A percentile compares a stretch with the other conserved stretches of the same genome.
Evolutionary conservation across 106 monocot species (phyloP).

Genomic region (Dendrobium officinale): DNA sequence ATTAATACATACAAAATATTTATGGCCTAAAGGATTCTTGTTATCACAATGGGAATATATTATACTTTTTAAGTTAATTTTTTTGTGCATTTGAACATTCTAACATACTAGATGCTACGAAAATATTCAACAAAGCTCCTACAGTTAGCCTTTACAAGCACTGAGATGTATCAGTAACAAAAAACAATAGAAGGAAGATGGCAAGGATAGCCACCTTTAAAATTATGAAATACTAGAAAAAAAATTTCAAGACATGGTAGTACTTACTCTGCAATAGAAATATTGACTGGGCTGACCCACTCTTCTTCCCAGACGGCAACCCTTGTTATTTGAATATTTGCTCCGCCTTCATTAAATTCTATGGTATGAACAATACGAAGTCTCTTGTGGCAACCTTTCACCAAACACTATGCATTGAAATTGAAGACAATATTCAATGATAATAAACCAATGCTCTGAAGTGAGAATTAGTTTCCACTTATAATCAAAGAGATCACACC

Average conservation of each 20-base stretch:
- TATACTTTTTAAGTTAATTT: not conserved
- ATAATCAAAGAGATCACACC: not conserved
- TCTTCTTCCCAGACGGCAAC: slow-evolving; percentile 91
- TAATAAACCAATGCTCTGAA: not conserved
- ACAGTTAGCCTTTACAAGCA: not conserved
- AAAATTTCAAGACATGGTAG: not conserved
- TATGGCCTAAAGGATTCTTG: not conserved
- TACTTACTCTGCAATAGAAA: slow-evolving; percentile 61
- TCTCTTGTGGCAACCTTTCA: slow-evolving; percentile 96
- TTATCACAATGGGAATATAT: not conserved
- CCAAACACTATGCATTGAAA: slow-evolving; percentile 63
- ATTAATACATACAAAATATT: not conserved
- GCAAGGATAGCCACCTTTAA: not conserved
- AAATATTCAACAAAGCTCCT: too few relatives aligned
- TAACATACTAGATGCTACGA: too few relatives aligned
- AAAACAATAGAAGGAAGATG: not conserved
- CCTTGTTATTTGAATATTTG: slow-evolving; percentile 68
- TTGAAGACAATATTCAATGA: not conserved
- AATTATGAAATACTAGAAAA: not conserved
- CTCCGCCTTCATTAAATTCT: slow-evolving; percentile 82
- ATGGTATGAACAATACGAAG: slow-evolving; percentile 90
- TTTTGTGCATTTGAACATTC: too few relatives aligned
- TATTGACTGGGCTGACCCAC: slow-evolving; percentile 58
- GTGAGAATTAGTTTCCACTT: slow-evolving; percentile 1
- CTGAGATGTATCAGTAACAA: not conserved